Evolutionary conservation across 2,329 filamentous ascomycete genomes (phyloP).

Genomic region (Daldinia sp.): DNA sequence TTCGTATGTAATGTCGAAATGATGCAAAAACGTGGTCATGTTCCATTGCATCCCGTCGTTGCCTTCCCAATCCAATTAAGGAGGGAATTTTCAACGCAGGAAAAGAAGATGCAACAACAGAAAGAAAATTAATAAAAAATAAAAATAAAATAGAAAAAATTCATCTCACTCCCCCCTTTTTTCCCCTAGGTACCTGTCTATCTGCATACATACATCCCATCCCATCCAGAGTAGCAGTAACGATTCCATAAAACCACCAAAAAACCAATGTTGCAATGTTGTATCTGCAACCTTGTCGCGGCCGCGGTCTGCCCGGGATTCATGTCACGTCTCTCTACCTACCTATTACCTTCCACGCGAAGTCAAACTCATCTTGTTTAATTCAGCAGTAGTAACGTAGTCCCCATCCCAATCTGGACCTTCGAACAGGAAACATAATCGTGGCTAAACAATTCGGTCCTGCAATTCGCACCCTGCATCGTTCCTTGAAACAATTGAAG

Average conservation of each 20-base stretch:
- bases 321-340: no score
- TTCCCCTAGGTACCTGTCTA: neutral
- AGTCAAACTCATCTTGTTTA: neutral
- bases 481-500: neutral
- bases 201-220: neutral
- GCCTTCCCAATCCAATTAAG: slow-evolving; percentile 2
- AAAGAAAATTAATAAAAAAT: neutral
- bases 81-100: neutral
- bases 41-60: slow-evolving; percentile 42
- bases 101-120: neutral
- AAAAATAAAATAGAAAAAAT: slow-evolving; percentile 6
- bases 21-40: slow-evolving; percentile 45
- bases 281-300: slow-evolving; percentile 5
- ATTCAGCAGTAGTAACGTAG: slow-evolving; percentile 3
- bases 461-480: neutral
- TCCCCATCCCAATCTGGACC: neutral
- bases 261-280: neutral
- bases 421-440: no score
- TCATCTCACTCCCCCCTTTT: neutral
- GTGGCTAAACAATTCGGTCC: no score
- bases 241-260: neutral
- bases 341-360: neutral
- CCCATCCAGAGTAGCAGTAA: neutral
- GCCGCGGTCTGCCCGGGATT: neutral
- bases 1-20: slow-evolving; percentile 1